Conservation (phyloP, 352 stramenopile genomes). For the Globisporangium okanoganense region DNA sequence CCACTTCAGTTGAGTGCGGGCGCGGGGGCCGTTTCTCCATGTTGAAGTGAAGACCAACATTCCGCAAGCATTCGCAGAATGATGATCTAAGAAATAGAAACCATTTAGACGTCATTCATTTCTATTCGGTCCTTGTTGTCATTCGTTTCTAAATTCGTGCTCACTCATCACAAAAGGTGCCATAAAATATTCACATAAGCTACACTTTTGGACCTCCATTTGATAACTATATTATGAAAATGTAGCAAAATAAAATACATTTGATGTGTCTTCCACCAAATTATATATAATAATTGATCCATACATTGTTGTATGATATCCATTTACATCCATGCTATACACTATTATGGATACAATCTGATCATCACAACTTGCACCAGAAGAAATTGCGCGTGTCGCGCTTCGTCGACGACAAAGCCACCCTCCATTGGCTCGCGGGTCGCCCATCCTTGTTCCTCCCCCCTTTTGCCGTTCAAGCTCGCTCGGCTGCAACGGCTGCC, state of each 20-base stretch:
- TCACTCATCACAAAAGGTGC: background rate
- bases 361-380: too few species aligned
- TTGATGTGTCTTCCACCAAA: too few species aligned
- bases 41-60: background rate
- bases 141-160: background rate
- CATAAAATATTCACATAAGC: too few species aligned
- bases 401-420: slow-evolving; percentile 1
- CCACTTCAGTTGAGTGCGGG: background rate
- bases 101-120: background rate
- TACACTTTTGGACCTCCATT: too few species aligned
- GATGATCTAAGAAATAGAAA: slow-evolving; percentile 5
- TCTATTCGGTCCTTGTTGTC: background rate
- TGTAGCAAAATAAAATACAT: too few species aligned
- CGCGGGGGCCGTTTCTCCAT: background rate
- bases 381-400: slow-evolving; percentile 6
- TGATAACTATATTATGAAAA: too few species aligned
- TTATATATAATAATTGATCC: too few species aligned
- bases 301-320: too few species aligned
- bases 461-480: background rate
- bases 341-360: too few species aligned
- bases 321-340: too few species aligned
- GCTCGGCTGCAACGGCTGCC: background rate
- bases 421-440: slow-evolving; percentile 1
- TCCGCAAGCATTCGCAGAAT: background rate
- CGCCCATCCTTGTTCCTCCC: background rate